Base-by-base conservation (phyloP, 345 rosid species). In the Bretschneidera sinensis region DNA sequence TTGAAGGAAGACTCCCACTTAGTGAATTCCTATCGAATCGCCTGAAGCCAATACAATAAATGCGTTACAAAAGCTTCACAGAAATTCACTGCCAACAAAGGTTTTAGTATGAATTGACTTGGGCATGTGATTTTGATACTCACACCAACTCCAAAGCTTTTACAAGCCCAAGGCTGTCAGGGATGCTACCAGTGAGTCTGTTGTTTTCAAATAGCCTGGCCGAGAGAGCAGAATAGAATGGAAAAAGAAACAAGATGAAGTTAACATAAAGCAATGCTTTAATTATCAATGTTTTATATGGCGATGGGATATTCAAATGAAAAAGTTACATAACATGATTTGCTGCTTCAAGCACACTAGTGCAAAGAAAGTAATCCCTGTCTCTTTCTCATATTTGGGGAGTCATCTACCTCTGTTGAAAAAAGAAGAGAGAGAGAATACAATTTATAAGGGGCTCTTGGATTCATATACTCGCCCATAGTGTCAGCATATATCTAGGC, bases 151-250 rank as follows among this genome's bases (percentile, higher is more conserved):
- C 73, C 77, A 95, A 52, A 9, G 69, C 54, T 57, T 21, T 19
- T 70, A 95, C 96, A 3, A 62, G 81, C 54, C 83, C 87, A 68
- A 95, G 86, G 64, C 77, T 78, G 0, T 71, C 23, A 17, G 99
- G 99, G 54, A 94, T 69, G 47, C 3, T 0, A 0, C 96, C 97
- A 0, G 61, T 61, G 55, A 94, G 80, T 33, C 59, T 68, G 80
- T 94, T 90, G 75, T 77, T 74, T 8, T 88, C 92, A 54, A 90
- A 85, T 48, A 90, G 89, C 76, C 97, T 94, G 76, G 48, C 24
- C 24, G 23, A 48, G 31, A 25, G 17, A 57, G 18, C 31, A 17
- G n/a, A 21, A 39, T 47, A 22, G 19, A 35, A 18, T 49, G 43
- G 47, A 25, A 24, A 16, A 39, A 24, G 49, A 23, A 47, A 52